Base-by-base conservation (phyloP, 768 basidiomycete species). In the Collybiopsis luxurians region DNA sequence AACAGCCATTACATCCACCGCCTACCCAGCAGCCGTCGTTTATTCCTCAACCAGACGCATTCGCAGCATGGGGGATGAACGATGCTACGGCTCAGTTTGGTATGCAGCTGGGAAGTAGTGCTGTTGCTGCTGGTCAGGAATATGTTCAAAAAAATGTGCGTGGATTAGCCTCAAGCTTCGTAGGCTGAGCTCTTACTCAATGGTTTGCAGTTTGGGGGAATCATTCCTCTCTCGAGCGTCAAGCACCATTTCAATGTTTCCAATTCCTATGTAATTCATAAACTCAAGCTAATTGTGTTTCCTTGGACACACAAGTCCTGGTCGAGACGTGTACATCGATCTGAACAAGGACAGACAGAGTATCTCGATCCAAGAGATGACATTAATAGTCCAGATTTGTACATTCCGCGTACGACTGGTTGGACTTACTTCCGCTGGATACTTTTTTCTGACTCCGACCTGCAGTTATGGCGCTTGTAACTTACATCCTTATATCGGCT, bases 201-300 rank as follows among this genome's bases (percentile, higher is more conserved):
- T 48, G 44, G 40, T 58, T 46, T 48, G 28, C 63, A 96, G 93
- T 87, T 95, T 61, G 90, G 88, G 23, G 83, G 87, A 13, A 78
- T 89, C 58, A 80, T 96, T 56, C 94, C 92, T 2, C 72, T 88
- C 30, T 78, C 84, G 11, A 77, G 86, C 43, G 77, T 97, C 52
- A 95, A 96, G 68, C 87, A 93, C 66, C 87, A 91, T 64, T 98
- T 98, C 74, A 93, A 97, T 70, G 97, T 99, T 10, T 93, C 92
- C 13, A 98, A 98, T 67, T 88, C 86, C 0, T 99, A 99, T 69
- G 97, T 98, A 55, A 86, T 98, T 42, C 81, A 81, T 63, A 99
- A 98, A 68, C 74, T 99, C 6, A 81, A 82, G 13, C 75, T 98
- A 10, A 77, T 99, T 13, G 74, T 98, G n/a, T 98, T 97, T 62